Evolutionary conservation across 345 rosid species (phyloP).

Genomic region (Eucalyptus globulus): DNA sequence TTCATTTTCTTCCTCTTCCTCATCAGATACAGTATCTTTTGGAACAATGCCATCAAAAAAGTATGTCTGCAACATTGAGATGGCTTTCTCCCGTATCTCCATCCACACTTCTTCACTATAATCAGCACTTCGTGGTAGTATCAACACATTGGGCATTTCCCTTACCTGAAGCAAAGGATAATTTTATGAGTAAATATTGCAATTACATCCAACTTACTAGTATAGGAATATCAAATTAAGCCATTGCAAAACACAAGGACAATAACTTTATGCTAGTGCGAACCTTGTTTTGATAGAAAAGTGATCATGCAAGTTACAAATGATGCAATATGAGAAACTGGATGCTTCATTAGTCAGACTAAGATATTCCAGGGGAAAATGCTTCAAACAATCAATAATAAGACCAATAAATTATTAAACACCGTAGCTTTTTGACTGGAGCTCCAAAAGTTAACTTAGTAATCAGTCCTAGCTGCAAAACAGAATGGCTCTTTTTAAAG

Average conservation of each 20-base stretch:
- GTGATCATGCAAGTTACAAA: background rate
- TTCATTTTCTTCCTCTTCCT: slow-evolving; percentile 65
- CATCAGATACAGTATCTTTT: slow-evolving; percentile 64
- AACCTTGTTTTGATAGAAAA: background rate
- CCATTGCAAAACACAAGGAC: background rate
- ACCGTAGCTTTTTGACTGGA: background rate
- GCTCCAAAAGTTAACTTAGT: background rate
- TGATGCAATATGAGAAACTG: background rate
- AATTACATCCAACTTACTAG: background rate
- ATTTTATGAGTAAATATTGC: background rate
- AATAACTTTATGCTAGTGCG: background rate
- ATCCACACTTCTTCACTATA: slow-evolving; percentile 99
- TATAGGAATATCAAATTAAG: background rate
- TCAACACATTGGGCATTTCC: slow-evolving; percentile 98
- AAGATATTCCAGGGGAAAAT: background rate
- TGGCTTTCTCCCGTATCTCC: slow-evolving; percentile 93
- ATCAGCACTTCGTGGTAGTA: slow-evolving; percentile 98
- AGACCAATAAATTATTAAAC: background rate
- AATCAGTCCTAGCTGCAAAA: background rate
- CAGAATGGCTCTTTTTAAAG: background rate
- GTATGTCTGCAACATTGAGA: slow-evolving; percentile 72
- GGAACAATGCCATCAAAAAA: slow-evolving; percentile 73
- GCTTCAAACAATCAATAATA: background rate
- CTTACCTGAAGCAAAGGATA: slow-evolving; percentile 48
- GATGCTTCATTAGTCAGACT: background rate